Conservation (phyloP, 2,329 filamentous ascomycete genomes). For the Ophiostoma fasciatum region DNA sequence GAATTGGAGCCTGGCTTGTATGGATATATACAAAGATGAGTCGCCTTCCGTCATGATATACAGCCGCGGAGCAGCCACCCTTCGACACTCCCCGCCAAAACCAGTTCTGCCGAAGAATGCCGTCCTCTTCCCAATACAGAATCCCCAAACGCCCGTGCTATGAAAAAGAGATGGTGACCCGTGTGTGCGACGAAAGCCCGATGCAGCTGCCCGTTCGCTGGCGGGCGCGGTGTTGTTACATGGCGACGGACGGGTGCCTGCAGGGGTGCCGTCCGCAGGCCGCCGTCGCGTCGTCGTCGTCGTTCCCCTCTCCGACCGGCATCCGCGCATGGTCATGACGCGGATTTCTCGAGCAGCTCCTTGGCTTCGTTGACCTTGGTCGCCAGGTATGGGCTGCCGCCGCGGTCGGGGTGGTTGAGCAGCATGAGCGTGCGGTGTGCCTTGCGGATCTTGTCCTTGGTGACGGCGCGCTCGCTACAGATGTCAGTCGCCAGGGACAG, state of each 20-base stretch:
- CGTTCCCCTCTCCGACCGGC: too few relatives aligned
- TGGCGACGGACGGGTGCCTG: background rate
- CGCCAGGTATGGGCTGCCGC: slow-evolving; percentile 88
- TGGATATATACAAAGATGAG: background rate
- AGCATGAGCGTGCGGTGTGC: slow-evolving; percentile 93
- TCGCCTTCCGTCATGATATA: too few relatives aligned
- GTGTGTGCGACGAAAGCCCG: too few relatives aligned
- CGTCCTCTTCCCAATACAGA: background rate
- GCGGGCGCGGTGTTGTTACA: slow-evolving; percentile 10
- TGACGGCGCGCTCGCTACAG: slow-evolving; percentile 65
- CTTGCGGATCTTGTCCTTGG: slow-evolving; percentile 89
- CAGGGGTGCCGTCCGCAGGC: too few relatives aligned
- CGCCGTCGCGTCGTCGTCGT: too few relatives aligned
- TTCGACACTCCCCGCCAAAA: background rate
- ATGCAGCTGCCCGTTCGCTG: too few relatives aligned
- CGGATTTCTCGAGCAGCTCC: slow-evolving; percentile 72
- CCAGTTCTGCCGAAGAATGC: background rate
- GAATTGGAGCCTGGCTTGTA: background rate
- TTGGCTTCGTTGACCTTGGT: slow-evolving; percentile 99
- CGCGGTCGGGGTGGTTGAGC: slow-evolving; percentile 92
- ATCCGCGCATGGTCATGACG: too few relatives aligned
- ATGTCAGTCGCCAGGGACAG: background rate
- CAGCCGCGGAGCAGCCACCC: too few relatives aligned
- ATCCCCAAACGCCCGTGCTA: slow-evolving; percentile 8
- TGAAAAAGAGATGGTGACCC: too few relatives aligned